Evolutionary conservation across 164 flowering plant species (phyloP), one percentile per base, ranked within the genome.

Genomic region (Pachysandra terminalis): DNA sequence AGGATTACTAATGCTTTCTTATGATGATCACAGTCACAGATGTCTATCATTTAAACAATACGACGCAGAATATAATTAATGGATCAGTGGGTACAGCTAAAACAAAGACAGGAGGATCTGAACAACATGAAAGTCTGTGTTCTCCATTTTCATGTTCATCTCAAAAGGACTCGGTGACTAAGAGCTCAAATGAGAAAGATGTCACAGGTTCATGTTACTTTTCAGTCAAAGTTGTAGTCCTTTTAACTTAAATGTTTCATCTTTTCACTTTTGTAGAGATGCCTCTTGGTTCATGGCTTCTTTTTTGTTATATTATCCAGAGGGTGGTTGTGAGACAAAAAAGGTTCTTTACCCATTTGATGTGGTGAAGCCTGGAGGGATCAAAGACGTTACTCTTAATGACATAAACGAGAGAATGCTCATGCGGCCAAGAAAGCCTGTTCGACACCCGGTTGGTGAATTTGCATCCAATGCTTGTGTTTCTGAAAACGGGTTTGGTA

Each of bases 391-490:
- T 35, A 80, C 83, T 35, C 79, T 80, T 12, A 60, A 66, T 17
- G 83, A 80, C 62, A 80, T 80, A 49, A 80, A 80, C 53, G 66
- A 64, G 57, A 66, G 79, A 59, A 71, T 80, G n/a, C 77, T 80
- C 5, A 78, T 63, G 75, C 73, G 72, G n/a, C 83, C 83, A 0
- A 78, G 64, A 6, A 67, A 70, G 69, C 79, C 83, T 0, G 65
- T 80, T 24, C 64, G 74, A 25, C 83, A 80, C 66, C 83, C 83
- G 0, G 80, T 78, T 1, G 83, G 83, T 0, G 81, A 78, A 23
- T 73, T 73, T 14, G 83, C 79, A 0, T 56, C 67, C 63, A 68
- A 32, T 0, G 75, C 81, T 1, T 60, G 67, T 41, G 67, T 63
- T 0, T 65, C 67, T 0, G 64, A 75, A 1, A 28, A 48, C 16